A percentile compares a stretch with the other conserved stretches of the same genome.
Evolutionary conservation across 2,329 filamentous ascomycete genomes (phyloP).

Genomic region (Colletotrichum gloeosporioides): DNA sequence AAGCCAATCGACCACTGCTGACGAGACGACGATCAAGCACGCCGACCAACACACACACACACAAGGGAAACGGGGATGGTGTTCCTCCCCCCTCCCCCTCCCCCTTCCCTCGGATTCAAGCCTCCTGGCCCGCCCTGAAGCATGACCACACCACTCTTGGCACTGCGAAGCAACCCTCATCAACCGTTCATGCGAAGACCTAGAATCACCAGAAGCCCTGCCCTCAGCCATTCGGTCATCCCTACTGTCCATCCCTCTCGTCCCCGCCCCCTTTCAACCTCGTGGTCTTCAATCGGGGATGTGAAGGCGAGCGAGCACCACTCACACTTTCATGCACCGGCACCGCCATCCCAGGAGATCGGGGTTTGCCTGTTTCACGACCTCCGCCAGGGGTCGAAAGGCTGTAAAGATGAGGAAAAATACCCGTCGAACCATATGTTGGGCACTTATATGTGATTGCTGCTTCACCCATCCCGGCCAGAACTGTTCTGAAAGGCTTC

Average conservation of each 20-base stretch:
- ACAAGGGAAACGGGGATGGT: background rate
- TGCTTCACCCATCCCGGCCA: background rate
- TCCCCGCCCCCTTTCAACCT: background rate
- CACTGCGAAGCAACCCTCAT: background rate
- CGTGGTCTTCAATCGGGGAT: background rate
- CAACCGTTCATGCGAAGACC: conserved; percentile 8
- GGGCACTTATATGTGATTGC: background rate
- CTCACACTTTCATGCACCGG: conserved; percentile 17
- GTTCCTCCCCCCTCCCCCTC: background rate
- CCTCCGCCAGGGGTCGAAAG: background rate
- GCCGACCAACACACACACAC: background rate
- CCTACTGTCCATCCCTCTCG: conserved; percentile 4
- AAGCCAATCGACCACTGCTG: background rate
- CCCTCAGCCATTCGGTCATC: background rate
- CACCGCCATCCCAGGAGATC: background rate
- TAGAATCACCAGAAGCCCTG: background rate
- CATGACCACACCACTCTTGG: background rate
- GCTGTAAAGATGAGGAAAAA: background rate
- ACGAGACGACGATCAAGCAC: background rate
- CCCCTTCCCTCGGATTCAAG: background rate
- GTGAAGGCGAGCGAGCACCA: conserved; percentile 1
- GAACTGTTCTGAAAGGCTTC: background rate
- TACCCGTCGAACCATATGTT: conserved; percentile 20
- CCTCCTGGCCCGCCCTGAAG: background rate
- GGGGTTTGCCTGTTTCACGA: conserved; percentile 4